These are phyloP conservation scores for Periconia sp. DNA, from an alignment of 2,329 filamentous ascomycete species.

Conservation along the genomic window DNA sequence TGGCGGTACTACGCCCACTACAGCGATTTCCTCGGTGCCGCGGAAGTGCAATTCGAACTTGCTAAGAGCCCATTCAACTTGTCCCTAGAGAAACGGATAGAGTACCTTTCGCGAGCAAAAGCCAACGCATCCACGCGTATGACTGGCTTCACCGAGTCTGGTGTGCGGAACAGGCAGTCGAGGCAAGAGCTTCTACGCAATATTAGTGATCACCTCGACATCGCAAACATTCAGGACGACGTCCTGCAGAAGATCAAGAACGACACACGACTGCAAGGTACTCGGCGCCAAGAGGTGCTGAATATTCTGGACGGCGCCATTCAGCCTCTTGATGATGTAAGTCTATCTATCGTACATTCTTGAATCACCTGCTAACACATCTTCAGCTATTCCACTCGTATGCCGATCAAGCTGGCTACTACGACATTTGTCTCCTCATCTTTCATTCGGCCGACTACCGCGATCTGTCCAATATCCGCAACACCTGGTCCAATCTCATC, in stretches of 20 bases:
- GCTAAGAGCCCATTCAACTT: constrained; percentile 83
- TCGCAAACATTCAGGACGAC: constrained; percentile 95
- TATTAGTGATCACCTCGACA: constrained; percentile 84
- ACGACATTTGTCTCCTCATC: constrained; percentile 90
- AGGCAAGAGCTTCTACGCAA: constrained; percentile 86
- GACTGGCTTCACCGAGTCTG: constrained; percentile 67
- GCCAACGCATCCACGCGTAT: constrained; percentile 88
- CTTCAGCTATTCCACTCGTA: constrained; percentile 87
- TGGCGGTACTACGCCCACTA: constrained; percentile 92
- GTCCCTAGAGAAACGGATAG: constrained; percentile 83
- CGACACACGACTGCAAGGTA: constrained; percentile 71
- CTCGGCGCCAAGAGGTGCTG: constrained; percentile 69
- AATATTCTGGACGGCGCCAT: constrained; percentile 78
- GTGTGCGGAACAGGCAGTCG: constrained; percentile 65
- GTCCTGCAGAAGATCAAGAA: constrained; percentile 76
- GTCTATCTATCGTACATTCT: constrained; percentile 39
- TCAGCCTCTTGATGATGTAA: constrained; percentile 75
- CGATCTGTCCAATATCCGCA: constrained; percentile 80
- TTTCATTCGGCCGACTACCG: constrained; percentile 92
- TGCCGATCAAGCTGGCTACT: constrained; percentile 89
- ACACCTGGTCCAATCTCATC: constrained; percentile 85
- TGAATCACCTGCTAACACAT: constrained; percentile 19
- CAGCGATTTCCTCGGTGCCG: constrained; percentile 83
- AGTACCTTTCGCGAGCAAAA: constrained; percentile 87
- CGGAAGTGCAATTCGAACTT: constrained; percentile 81